A percentile compares a stretch with the other conserved stretches of the same genome.
These are phyloP conservation scores for Dendrobium chrysotoxum DNA, from an alignment of 106 monocot genomes.

Conservation along the genomic window DNA sequence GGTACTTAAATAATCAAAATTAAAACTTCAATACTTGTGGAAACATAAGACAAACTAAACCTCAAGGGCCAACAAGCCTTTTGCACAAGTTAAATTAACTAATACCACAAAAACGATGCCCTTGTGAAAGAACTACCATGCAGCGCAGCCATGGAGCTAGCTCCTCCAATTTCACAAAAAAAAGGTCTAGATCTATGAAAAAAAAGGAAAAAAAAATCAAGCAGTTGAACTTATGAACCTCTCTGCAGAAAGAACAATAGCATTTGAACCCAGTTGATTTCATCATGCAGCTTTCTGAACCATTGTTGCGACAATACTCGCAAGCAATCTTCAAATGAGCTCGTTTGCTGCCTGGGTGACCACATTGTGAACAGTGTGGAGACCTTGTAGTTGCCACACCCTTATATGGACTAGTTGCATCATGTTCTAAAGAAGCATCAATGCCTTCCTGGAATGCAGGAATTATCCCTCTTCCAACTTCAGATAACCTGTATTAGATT, in stretches of 20 bases:
- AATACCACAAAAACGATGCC: not conserved
- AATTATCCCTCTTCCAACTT: constrained; percentile 47
- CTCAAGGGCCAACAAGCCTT: not conserved
- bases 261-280: constrained; percentile 87
- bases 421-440: constrained; percentile 17
- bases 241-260: constrained; percentile 44
- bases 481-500: constrained; percentile 49
- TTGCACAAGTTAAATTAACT: not conserved
- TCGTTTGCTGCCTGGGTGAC: constrained; percentile 82
- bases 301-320: constrained; percentile 39
- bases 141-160: not conserved
- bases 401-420: constrained; percentile 13
- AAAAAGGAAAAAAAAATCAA: not conserved
- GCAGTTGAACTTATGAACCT: constrained; percentile 31
- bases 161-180: not conserved
- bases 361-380: constrained; percentile 82
- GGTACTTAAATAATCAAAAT: not conserved
- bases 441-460: constrained; percentile 8
- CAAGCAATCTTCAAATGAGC: constrained; percentile 55
- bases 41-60: not conserved
- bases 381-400: constrained; percentile 22
- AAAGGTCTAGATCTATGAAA: not conserved
- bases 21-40: not conserved
- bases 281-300: constrained; percentile 48
- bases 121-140: not conserved